A percentile compares a stretch with the other conserved stretches of the same genome.
Evolutionary conservation across 208 protist genomes (phyloP).

Genomic region (Trypanosoma scelopori): DNA sequence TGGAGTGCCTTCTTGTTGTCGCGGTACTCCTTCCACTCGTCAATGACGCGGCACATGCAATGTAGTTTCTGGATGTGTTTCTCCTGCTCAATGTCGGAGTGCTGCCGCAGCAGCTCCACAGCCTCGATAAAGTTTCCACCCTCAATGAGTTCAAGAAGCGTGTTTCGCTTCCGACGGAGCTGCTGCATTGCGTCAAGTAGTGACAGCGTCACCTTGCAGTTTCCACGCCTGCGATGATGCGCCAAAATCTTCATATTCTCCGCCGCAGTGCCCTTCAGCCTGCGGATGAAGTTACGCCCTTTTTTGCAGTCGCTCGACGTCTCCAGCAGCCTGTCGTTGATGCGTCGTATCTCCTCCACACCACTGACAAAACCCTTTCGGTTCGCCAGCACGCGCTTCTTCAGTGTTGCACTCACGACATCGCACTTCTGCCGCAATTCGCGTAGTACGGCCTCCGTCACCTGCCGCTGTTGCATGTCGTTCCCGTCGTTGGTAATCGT

Average conservation of each 20-base stretch:
- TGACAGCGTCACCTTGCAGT: conserved; percentile 44
- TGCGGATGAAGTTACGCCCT: conserved; percentile 57
- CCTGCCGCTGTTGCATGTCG: conserved; percentile 40
- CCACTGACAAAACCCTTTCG: conserved; percentile 73
- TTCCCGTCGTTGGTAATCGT: conserved; percentile 42
- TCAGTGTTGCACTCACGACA: conserved; percentile 80
- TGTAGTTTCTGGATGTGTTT: conserved; percentile 42
- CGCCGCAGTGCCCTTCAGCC: conserved; percentile 50
- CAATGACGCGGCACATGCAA: conserved; percentile 62
- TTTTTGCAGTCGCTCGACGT: conserved; percentile 88
- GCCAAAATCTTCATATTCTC: conserved; percentile 59
- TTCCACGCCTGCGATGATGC: conserved; percentile 48
- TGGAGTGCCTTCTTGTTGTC: conserved; percentile 45
- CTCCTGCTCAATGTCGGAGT: conserved; percentile 57
- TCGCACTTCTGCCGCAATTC: conserved; percentile 67
- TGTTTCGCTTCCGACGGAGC: conserved; percentile 51
- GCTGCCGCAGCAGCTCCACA: conserved; percentile 43
- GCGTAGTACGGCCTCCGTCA: conserved; percentile 51
- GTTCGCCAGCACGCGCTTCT: conserved; percentile 75
- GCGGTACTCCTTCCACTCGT: conserved; percentile 69
- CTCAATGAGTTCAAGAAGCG: conserved; percentile 61
- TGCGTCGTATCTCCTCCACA: conserved; percentile 61
- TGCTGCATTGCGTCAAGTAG: conserved; percentile 68
- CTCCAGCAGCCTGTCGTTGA: conserved; percentile 77
- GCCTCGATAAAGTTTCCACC: conserved; percentile 72